Percentiles rank a stretch among this genome's conserved stretches.
Conservation (phyloP, 495 filamentous ascomycete species). For the Hypomontagnella submonticulosa region DNA sequence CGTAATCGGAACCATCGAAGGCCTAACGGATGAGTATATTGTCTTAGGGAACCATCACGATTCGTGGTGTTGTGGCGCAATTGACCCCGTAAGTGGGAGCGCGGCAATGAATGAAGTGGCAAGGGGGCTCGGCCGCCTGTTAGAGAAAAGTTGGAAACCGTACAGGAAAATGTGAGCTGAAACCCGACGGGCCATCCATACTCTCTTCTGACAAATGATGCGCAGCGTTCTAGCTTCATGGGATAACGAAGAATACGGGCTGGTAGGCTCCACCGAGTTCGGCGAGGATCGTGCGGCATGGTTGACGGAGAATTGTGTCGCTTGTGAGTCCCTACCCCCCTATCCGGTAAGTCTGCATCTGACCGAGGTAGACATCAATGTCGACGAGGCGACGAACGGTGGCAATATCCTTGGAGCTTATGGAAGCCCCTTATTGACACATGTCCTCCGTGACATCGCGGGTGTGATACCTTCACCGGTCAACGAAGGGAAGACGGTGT, state of each 20-base stretch:
- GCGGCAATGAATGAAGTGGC: conserved; percentile 74
- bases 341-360: background rate
- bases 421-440: conserved; percentile 25
- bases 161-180: conserved; percentile 69
- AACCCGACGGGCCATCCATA: background rate
- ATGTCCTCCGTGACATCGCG: conserved; percentile 14
- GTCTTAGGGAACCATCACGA: conserved; percentile 88
- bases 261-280: conserved; percentile 88
- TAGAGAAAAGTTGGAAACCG: conserved; percentile 79
- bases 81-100: conserved; percentile 65
- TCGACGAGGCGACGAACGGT: conserved; percentile 30
- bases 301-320: conserved; percentile 74
- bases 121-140: conserved; percentile 74
- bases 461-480: conserved; percentile 20
- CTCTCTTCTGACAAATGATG: background rate
- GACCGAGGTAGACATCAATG: conserved; percentile 29
- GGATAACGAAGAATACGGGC: conserved; percentile 87
- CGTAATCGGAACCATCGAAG: conserved; percentile 85
- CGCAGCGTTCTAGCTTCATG: conserved; percentile 78
- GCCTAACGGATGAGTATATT: conserved; percentile 75
- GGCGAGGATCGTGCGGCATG: conserved; percentile 84
- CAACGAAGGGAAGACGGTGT: conserved; percentile 53
- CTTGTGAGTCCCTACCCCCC: conserved; percentile 52
- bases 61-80: conserved; percentile 66
- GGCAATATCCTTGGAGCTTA: conserved; percentile 26